Percentiles rank a stretch among this genome's conserved stretches.
Evolutionary conservation across 2,329 filamentous ascomycete species (phyloP).

Genomic region (Venturia carpophila): DNA sequence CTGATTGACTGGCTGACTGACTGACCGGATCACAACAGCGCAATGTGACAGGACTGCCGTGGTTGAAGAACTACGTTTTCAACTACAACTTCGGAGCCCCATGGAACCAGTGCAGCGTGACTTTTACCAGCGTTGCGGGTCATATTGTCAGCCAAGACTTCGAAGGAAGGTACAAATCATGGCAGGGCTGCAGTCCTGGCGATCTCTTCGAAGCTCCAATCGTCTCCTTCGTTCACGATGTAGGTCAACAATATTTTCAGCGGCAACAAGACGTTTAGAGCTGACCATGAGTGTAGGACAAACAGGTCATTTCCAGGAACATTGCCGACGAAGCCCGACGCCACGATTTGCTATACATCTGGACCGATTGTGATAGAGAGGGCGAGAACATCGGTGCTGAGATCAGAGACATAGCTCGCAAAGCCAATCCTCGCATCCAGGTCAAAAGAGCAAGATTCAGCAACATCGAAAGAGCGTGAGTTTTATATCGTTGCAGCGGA

Average conservation of each 20-base stretch:
- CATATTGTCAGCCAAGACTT: conserved; percentile 83
- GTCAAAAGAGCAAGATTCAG: conserved; percentile 87
- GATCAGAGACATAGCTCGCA: conserved; percentile 71
- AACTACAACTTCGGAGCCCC: conserved; percentile 73
- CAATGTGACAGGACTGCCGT: conserved; percentile 59
- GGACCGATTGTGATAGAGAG: conserved; percentile 98
- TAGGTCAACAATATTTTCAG: conserved; percentile 29
- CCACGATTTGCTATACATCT: conserved; percentile 77
- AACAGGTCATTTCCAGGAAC: conserved; percentile 73
- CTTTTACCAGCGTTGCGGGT: conserved; percentile 88
- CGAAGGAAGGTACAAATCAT: conserved; percentile 62
- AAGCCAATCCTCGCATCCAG: conserved; percentile 64
- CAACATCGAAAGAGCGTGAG: conserved; percentile 85
- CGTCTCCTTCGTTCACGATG: conserved; percentile 57
- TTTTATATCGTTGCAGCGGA: conserved; percentile 19
- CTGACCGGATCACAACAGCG: conserved; percentile 41
- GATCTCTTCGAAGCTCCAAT: conserved; percentile 77
- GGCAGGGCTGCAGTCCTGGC: conserved; percentile 72
- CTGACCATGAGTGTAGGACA: conserved; percentile 30
- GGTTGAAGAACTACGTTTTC: conserved; percentile 92
- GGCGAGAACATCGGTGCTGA: conserved; percentile 94
- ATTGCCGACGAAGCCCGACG: conserved; percentile 70
- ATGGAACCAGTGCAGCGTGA: conserved; percentile 77
- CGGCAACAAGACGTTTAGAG: no score
- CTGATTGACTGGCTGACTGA: no score